Conservation (phyloP, 495 filamentous ascomycete genomes). For the Pyrenula aspistea region DNA sequence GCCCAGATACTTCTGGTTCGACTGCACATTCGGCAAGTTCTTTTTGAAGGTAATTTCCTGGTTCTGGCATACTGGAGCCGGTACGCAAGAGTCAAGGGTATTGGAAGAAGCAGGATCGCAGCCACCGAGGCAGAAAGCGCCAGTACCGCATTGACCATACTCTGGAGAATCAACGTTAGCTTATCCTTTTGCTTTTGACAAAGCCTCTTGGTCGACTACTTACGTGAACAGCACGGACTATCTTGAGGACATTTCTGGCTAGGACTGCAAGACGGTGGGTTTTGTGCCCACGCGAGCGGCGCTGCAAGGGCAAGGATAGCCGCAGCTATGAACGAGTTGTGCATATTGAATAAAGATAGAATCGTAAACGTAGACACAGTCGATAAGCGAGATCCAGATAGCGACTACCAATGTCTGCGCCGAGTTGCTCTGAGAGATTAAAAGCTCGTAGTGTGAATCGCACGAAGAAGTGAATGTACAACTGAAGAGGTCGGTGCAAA, state of each 20-base stretch:
- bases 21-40: slow-evolving; percentile 50
- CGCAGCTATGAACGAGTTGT: background rate
- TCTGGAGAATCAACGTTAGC: slow-evolving; percentile 34
- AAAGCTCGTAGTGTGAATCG: no score
- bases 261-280: background rate
- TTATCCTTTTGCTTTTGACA: background rate
- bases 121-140: slow-evolving; percentile 91
- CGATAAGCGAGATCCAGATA: no score
- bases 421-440: no score
- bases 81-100: slow-evolving; percentile 74
- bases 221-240: slow-evolving; percentile 87
- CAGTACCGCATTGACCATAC: slow-evolving; percentile 87
- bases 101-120: slow-evolving; percentile 80
- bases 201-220: slow-evolving; percentile 23
- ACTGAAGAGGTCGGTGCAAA: background rate
- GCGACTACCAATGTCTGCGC: no score
- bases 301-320: background rate
- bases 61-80: slow-evolving; percentile 68
- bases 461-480: background rate
- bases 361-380: no score
- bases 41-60: slow-evolving; percentile 57
- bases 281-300: background rate
- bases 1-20: slow-evolving; percentile 75
- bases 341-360: background rate
- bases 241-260: slow-evolving; percentile 47